These are phyloP conservation scores for Kregervanrija pseudodelftensis DNA, from an alignment of 805 yeast genomes.

Conservation along the genomic window DNA sequence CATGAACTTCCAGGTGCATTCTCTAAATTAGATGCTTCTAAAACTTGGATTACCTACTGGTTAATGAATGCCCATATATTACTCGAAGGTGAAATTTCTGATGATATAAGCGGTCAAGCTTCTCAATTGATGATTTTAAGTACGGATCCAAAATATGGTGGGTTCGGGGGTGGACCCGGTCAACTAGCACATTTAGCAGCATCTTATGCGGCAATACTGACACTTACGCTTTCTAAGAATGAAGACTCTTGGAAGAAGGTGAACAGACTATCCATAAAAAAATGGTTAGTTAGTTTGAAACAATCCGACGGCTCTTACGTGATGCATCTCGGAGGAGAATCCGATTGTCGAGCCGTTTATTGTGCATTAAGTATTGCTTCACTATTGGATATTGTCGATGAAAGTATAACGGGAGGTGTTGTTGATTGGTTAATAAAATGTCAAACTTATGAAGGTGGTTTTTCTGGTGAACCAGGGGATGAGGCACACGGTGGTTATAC, in stretches of 20 bases:
- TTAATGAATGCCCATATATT: slow-evolving; percentile 46
- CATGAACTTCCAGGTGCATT: slow-evolving; percentile 44
- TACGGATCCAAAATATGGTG: slow-evolving; percentile 40
- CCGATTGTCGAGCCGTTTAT: slow-evolving; percentile 78
- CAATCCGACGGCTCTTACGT: slow-evolving; percentile 66
- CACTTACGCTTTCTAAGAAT: slow-evolving; percentile 47
- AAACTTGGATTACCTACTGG: slow-evolving; percentile 91
- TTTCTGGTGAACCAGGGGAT: slow-evolving; percentile 72
- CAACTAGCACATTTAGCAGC: slow-evolving; percentile 84
- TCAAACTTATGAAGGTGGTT: slow-evolving; percentile 95
- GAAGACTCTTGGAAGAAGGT: slow-evolving; percentile 34
- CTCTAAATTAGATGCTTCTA: slow-evolving; percentile 73
- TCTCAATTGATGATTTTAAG: slow-evolving; percentile 12
- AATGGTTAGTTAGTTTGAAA: slow-evolving; percentile 65
- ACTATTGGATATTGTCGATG: slow-evolving; percentile 54
- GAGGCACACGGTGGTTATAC: slow-evolving; percentile 99
- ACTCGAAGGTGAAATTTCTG: slow-evolving; percentile 22
- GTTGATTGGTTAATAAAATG: slow-evolving; percentile 58
- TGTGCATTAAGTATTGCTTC: slow-evolving; percentile 76
- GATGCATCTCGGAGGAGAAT: slow-evolving; percentile 75
- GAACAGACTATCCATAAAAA: slow-evolving; percentile 40
- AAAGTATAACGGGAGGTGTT: slow-evolving; percentile 46
- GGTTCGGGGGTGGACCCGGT: slow-evolving; percentile 79
- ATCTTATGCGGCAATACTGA: slow-evolving; percentile 67
- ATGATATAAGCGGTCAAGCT: background rate